A percentile compares a stretch with the other conserved stretches of the same genome.
phyloP scores from a whole-genome alignment of 2,329 filamentous ascomycete species.

The Sclerotinia nivalis region DNA sequence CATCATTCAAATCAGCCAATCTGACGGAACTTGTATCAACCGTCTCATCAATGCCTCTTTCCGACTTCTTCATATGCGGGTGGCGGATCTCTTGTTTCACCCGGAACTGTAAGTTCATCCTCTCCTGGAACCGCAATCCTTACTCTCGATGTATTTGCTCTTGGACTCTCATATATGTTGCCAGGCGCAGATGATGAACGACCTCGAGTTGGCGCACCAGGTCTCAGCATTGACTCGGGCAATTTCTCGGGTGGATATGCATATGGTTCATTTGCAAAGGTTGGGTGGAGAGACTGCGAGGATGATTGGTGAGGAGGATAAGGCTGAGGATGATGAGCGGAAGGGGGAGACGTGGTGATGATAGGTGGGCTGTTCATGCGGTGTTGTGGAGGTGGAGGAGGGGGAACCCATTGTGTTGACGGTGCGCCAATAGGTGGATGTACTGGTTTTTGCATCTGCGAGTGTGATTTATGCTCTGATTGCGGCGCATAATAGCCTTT shows the following conservation, averaged over 20 bases:
- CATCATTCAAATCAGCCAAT: not conserved
- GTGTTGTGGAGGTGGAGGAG: conserved; percentile 15
- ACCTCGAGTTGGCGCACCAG: not conserved
- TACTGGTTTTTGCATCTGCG: not conserved
- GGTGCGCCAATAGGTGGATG: conserved; percentile 3
- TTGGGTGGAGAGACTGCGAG: not conserved
- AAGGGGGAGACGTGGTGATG: conserved; percentile 3
- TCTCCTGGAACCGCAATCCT: conserved; percentile 25
- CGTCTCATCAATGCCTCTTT: not conserved
- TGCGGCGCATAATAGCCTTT: conserved; percentile 9
- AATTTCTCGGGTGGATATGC: conserved; percentile 21
- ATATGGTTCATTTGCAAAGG: conserved; percentile 21
- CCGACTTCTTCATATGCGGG: conserved; percentile 19
- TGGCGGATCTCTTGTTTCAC: conserved; percentile 19
- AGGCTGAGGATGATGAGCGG: not conserved
- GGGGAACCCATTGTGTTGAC: conserved; percentile 11
- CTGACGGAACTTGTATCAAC: not conserved
- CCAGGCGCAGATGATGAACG: conserved; percentile 20
- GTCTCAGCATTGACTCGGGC: conserved; percentile 14
- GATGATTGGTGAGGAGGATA: not conserved
- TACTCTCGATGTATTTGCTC: conserved; percentile 17
- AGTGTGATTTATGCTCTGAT: not conserved
- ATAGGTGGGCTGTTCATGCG: conserved; percentile 12
- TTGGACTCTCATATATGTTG: conserved; percentile 10
- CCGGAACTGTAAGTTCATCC: conserved; percentile 22